Conservation (phyloP, 495 filamentous ascomycete species). For the Penicillium maclennaniae region DNA sequence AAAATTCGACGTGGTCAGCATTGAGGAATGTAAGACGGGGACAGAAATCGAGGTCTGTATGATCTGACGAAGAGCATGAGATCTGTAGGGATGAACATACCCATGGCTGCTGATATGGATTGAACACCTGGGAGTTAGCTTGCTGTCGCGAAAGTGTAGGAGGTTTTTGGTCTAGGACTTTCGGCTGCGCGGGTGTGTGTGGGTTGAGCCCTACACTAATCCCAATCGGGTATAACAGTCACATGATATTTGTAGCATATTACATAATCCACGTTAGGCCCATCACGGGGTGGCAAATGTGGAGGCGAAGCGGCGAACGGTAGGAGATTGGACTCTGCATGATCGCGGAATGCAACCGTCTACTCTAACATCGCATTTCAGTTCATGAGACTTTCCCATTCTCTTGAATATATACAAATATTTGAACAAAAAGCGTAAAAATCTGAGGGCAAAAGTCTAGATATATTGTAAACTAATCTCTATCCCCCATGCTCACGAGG, state of each 20-base stretch:
- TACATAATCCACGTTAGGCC: not conserved
- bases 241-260: not conserved
- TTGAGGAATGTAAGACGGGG: not conserved
- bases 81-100: conserved; percentile 29
- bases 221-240: conserved; percentile 17
- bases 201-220: conserved; percentile 50
- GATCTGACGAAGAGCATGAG: not conserved
- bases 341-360: too few relatives aligned
- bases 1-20: conserved; percentile 11
- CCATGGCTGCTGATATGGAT: conserved; percentile 48
- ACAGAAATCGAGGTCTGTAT: not conserved
- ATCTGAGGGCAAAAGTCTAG: conserved; percentile 6
- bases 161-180: conserved; percentile 44
- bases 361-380: not conserved
- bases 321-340: too few relatives aligned
- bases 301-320: not conserved
- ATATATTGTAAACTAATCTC: conserved; percentile 22
- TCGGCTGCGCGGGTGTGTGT: conserved; percentile 44
- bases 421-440: not conserved
- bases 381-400: not conserved
- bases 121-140: conserved; percentile 44
- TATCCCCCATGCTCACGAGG: conserved; percentile 55
- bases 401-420: not conserved
- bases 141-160: conserved; percentile 44
- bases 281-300: too few relatives aligned